These are phyloP conservation scores for Cymodocea nodosa DNA, from an alignment of 116 monocot genomes.

Conservation along the genomic window DNA sequence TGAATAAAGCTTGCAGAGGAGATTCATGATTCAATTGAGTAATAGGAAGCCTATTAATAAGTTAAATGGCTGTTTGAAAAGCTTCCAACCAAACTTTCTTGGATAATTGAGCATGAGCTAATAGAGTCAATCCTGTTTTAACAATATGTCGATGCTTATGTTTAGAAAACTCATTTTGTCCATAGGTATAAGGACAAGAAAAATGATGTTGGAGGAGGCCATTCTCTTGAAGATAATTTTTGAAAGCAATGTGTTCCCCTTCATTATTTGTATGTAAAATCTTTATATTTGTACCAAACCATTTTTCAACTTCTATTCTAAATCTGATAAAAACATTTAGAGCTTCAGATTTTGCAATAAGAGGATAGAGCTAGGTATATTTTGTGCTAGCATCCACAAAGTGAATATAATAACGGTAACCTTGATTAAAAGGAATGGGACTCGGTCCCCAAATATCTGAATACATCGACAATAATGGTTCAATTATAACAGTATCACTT, in stretches of 20 bases:
- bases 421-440: too few species aligned
- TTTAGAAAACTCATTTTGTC: background rate
- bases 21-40: background rate
- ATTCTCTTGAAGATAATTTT: background rate
- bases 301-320: background rate
- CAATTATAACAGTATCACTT: background rate
- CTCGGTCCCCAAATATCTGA: too few species aligned
- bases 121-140: background rate
- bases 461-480: too few species aligned
- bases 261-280: background rate
- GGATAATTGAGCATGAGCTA: background rate
- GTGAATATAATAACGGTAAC: too few species aligned
- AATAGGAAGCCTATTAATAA: conserved; percentile 2
- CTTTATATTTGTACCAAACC: background rate
- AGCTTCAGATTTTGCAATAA: background rate
- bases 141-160: background rate
- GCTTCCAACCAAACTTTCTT: background rate
- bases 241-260: background rate
- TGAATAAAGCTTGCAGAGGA: background rate
- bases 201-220: background rate
- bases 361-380: too few species aligned
- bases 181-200: background rate
- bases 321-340: background rate
- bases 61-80: background rate
- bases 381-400: too few species aligned